Evolutionary conservation across 2,329 filamentous ascomycete genomes (phyloP), one percentile per base, ranked within the genome.

Genomic region (Neoarthrinium moseri): DNA sequence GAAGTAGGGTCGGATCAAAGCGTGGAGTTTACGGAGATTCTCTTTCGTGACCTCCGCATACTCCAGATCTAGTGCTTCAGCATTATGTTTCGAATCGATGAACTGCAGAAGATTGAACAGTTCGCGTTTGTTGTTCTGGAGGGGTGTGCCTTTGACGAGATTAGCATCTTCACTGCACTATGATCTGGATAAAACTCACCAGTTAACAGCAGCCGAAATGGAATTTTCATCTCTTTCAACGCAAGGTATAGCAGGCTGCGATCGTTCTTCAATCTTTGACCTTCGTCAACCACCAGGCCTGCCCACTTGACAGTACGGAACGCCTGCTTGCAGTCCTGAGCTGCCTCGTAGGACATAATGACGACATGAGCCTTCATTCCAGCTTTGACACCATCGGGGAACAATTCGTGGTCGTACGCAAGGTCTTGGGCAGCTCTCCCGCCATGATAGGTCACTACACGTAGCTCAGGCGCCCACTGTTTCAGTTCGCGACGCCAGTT

Each of bases 401-500:
- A 97, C 51, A 99, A 81, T 65, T 99, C 95, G 61, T 95, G 85
- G 27, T 87, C 74, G 56, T 87, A 86, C 0, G 89, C 86, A 48
- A 95, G 79, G 29, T 88, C 81, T 54, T 94, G 87, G 13, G 91
- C 77, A 39, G 79, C 77, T 41, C 77, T 78, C 13, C 86, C 86
- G 36, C 94, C 94, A 62, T 95, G 95, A 62, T 94, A 97, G 0
- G 91, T 86, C n/a, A 96, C 91, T 6, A 95, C 91, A 33, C 91
- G 83, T 27, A 97, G 70, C 6, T 81, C 81, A 2, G 92, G 92
- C 0, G 87, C 85, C 92, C 92, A 99, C 55, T 88, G 85, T 70
- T 95, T 95, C 65, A 97, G 90, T 63, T 99, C 94, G 39, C 92
- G 84, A 5, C 92, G 87, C 92, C 94, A 99, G 63, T 99, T 99